Evolutionary conservation across 2,329 filamentous ascomycete genomes (phyloP).

Genomic region (Exophiala sp.): DNA sequence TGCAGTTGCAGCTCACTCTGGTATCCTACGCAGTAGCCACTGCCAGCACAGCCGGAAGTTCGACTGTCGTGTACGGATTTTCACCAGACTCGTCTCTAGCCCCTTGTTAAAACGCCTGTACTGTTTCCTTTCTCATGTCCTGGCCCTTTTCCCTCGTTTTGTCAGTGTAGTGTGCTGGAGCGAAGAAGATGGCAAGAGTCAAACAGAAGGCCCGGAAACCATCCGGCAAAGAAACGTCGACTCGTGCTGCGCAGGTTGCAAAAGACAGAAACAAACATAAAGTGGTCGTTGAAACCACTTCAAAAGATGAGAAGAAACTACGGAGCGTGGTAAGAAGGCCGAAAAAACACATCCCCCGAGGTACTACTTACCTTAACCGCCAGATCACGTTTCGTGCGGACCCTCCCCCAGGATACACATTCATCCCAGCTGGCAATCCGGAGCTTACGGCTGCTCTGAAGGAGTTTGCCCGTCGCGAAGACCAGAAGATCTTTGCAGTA

Average conservation of each 20-base stretch:
- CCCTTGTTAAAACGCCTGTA: neutral
- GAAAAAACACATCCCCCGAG: neutral
- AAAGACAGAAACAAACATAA: conserved; percentile 49
- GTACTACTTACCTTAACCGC: conserved; percentile 16
- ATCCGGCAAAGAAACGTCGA: conserved; percentile 8
- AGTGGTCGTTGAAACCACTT: conserved; percentile 56
- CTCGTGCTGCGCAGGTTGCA: conserved; percentile 22
- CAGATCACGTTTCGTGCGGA: conserved; percentile 56
- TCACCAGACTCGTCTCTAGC: conserved; percentile 5
- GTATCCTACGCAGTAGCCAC: conserved; percentile 5
- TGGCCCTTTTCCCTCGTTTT: conserved; percentile 5
- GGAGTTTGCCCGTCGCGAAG: conserved; percentile 55
- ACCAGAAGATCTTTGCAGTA: conserved; percentile 55
- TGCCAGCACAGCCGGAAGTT: conserved; percentile 5
- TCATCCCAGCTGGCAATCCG: conserved; percentile 59
- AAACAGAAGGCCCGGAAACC: conserved; percentile 15
- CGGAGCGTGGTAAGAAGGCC: conserved; percentile 46
- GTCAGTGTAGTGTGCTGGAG: conserved; percentile 14
- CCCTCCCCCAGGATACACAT: conserved; percentile 58
- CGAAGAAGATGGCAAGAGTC: conserved; percentile 14
- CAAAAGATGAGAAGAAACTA: conserved; percentile 59
- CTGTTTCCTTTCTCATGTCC: conserved; percentile 11
- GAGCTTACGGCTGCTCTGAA: conserved; percentile 59
- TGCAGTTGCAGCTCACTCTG: neutral
- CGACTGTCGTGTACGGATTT: conserved; percentile 6